phyloP scores from a whole-genome alignment of 441 rosid genomes.

The Biscutella laevigata region DNA sequence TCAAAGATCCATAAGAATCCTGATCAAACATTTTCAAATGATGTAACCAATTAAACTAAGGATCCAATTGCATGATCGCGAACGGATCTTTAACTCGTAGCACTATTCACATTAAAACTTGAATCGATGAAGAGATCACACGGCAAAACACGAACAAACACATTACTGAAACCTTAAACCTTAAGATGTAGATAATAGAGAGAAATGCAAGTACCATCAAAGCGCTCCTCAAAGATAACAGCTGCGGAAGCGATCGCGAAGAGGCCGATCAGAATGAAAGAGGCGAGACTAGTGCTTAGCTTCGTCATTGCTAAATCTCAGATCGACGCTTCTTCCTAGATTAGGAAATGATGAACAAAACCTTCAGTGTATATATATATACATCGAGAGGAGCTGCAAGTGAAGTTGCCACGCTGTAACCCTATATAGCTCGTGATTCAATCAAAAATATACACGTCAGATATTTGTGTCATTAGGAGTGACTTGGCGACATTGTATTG shows the following conservation, averaged over 20 bases:
- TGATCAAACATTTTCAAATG: not conserved
- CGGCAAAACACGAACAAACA: not conserved
- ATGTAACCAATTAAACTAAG: not conserved
- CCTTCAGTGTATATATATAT: conserved; percentile 17
- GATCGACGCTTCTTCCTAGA: conserved; percentile 15
- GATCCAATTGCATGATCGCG: conserved; percentile 1
- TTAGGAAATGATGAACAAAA: conserved; percentile 5
- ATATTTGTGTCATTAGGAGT: not conserved
- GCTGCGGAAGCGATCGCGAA: conserved; percentile 47
- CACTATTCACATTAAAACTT: not conserved
- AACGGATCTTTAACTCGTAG: not conserved
- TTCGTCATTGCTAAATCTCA: conserved; percentile 34
- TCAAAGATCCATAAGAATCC: conserved; percentile 27
- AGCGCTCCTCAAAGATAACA: conserved; percentile 84
- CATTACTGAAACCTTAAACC: not conserved
- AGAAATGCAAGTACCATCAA: conserved; percentile 44
- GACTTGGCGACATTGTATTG: conserved; percentile 6
- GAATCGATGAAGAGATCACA: not conserved
- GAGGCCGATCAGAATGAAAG: conserved; percentile 32
- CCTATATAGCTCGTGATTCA: conserved; percentile 2
- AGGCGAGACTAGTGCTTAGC: conserved; percentile 32
- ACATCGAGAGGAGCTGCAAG: not conserved
- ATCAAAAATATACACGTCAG: not conserved
- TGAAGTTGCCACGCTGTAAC: conserved; percentile 10
- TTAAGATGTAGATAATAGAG: not conserved